Evolutionary conservation across 176 grass and related monocot species (phyloP), one percentile per base, ranked within the genome.

Genomic region (Guadua angustifolia): DNA sequence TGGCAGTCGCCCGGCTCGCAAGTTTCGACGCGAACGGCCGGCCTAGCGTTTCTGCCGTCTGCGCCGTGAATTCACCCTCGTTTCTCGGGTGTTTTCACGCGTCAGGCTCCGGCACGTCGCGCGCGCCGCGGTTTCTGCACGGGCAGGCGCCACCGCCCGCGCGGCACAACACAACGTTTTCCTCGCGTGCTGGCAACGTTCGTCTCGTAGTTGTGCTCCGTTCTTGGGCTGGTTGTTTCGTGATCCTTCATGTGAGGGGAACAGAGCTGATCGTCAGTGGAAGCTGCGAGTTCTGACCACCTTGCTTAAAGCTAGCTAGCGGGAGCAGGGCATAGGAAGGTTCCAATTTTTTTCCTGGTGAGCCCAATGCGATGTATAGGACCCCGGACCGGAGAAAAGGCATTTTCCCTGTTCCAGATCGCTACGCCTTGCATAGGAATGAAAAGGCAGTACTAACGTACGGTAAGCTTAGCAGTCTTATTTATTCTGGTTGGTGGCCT

Each of bases 301-400:
- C 73, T 21, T 44, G 15, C 35, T 11, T 35, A 33, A 16, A 62
- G 29, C 4, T 13, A 19, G n/a, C n/a, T n/a, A n/a, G n/a, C n/a
- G n/a, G n/a, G n/a, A n/a, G 66, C 39, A 22, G 9, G 83, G 33
- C 55, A 42, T 0, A 1, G 71, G 78, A 86, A 90, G 83, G 56
- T 82, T 82, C 88, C 78, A 39, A 45, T 0, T 2, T 52, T 52
- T 69, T 76, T 83, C 33, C 24, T 5, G 62, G 18, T 6, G 33
- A 40, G n/a, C 42, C 35, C 68, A 43, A 2, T 19, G 29, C 33
- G 77, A 42, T 29, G 88, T 45, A 38, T 57, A 66, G 26, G 79
- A 66, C 72, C 73, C 21, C 22, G 73, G 19, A 24, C 21, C 22
- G 73, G 19, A 24, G 3, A 35, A 2, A 52, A 19, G 0, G 25